Base-by-base conservation (phyloP, 805 yeast species). In the Diddensiella caesifluorescens region DNA sequence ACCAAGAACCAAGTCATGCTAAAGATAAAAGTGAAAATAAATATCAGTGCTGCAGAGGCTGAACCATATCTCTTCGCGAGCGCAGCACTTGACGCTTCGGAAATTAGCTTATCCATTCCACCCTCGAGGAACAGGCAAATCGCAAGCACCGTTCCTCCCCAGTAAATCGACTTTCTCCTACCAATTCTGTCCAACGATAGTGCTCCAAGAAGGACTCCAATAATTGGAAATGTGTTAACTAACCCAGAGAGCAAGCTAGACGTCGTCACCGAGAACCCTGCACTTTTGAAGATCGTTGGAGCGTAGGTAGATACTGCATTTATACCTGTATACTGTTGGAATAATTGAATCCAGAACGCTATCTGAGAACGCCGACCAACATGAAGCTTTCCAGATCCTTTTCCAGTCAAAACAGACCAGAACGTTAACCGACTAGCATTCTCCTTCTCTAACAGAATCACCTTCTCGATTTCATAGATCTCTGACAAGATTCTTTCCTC, bases 241-340 rank as follows among this genome's bases (percentile, higher is more conserved):
- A 46, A 21, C 9, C 46, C 44, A 15, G 44, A 18, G 18, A 41
- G 35, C 3, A 30, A 20, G n/a, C 19, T n/a, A 10, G 47, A 18
- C 12, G 38, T 16, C 35, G 15, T 12, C 9, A 16, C 22, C 12
- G 38, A 31, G 38, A 39, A 39, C 4, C 42, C 42, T n/a, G 32
- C 28, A 23, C 26, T 16, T 45, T 66, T 58, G 59, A 74, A 72
- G 35, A 74, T 64, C 4, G 68, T 63, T 18, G 75, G 76, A 12
- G 77, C 71, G 53, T 73, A 74, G 52, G 74, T 74, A 42, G 70
- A 72, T n/a, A 36, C 23, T 15, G 40, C 40, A 25, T 43, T 43
- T 13, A 43, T 42, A 25, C 47, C 47, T 13, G 47, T 34, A 19
- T 30, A 39, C 18, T 43, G 42, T 29, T 43, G 47, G 26, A 43